phyloP scores from a whole-genome alignment of 192 early-diverging fungal genomes.

The Rhizophagus sp. region DNA sequence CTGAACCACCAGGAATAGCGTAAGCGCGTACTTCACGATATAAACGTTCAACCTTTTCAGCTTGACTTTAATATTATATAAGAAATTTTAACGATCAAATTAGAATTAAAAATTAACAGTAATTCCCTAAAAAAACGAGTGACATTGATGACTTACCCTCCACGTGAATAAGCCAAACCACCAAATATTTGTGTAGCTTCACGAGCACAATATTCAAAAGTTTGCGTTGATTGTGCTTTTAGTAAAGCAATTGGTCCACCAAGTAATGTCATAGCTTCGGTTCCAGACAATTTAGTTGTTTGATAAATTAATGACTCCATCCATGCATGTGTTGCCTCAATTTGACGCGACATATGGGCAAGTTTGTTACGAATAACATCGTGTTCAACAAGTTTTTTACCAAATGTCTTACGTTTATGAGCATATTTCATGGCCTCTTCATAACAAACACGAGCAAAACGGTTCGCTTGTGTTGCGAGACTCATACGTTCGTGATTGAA shows the following conservation, averaged over 20 bases:
- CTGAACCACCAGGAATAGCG: constrained; percentile 84
- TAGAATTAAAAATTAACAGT: not conserved
- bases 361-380: constrained; percentile 80
- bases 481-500: constrained; percentile 85
- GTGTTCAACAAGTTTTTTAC: constrained; percentile 83
- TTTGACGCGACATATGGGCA: constrained; percentile 79
- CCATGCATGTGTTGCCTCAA: constrained; percentile 87
- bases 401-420: constrained; percentile 85
- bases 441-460: constrained; percentile 84
- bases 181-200: constrained; percentile 94
- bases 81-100: not conserved
- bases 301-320: constrained; percentile 79
- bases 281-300: constrained; percentile 61
- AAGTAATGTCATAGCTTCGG: constrained; percentile 70
- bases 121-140: constrained; percentile 25
- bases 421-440: constrained; percentile 84
- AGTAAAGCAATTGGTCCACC: constrained; percentile 86
- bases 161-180: constrained; percentile 78
- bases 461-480: constrained; percentile 80
- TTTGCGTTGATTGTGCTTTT: constrained; percentile 84
- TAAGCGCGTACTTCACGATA: constrained; percentile 85
- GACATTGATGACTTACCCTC: constrained; percentile 40
- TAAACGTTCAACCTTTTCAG: constrained; percentile 77
- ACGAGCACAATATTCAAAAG: constrained; percentile 84
- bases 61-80: constrained; percentile 42